These are phyloP conservation scores for Simplicillium sp. DNA, from an alignment of 2,329 filamentous ascomycete genomes.

Conservation along the genomic window DNA sequence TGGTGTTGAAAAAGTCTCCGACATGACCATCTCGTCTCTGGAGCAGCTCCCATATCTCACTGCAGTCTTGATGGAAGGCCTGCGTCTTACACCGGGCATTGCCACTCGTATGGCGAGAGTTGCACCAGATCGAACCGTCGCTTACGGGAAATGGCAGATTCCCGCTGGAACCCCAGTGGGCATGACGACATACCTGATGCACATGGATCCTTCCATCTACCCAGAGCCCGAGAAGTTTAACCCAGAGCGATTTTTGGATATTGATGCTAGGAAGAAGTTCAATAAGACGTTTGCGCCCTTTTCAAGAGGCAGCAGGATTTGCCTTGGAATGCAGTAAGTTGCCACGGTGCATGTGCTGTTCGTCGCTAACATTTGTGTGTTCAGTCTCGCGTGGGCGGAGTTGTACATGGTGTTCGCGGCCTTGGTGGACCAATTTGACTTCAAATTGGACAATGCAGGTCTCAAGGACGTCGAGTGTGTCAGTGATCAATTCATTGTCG, in stretches of 20 bases:
- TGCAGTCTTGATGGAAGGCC: slow-evolving; percentile 22
- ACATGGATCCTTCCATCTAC: slow-evolving; percentile 11
- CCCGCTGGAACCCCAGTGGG: slow-evolving; percentile 19
- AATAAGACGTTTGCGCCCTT: neutral
- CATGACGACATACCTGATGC: slow-evolving; percentile 20
- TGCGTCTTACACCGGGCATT: slow-evolving; percentile 28
- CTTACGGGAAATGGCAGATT: slow-evolving; percentile 17
- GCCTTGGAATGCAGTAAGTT: neutral
- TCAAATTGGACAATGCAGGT: neutral
- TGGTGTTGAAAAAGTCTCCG: neutral
- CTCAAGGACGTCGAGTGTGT: neutral
- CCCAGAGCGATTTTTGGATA: slow-evolving; percentile 13
- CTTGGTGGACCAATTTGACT: neutral
- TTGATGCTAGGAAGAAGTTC: neutral
- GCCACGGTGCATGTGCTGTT: neutral
- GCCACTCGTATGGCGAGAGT: slow-evolving; percentile 15
- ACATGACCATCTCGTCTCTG: slow-evolving; percentile 21
- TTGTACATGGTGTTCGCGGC: neutral
- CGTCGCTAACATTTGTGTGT: neutral
- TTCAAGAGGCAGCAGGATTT: neutral
- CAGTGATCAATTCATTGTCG: neutral
- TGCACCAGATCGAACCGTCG: slow-evolving; percentile 13
- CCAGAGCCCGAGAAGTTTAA: slow-evolving; percentile 10
- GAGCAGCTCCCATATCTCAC: slow-evolving; percentile 24
- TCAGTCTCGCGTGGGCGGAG: neutral